Conservation (phyloP, 1,284 basidiomycete genomes). For the Fomitopsis schrenkii region DNA sequence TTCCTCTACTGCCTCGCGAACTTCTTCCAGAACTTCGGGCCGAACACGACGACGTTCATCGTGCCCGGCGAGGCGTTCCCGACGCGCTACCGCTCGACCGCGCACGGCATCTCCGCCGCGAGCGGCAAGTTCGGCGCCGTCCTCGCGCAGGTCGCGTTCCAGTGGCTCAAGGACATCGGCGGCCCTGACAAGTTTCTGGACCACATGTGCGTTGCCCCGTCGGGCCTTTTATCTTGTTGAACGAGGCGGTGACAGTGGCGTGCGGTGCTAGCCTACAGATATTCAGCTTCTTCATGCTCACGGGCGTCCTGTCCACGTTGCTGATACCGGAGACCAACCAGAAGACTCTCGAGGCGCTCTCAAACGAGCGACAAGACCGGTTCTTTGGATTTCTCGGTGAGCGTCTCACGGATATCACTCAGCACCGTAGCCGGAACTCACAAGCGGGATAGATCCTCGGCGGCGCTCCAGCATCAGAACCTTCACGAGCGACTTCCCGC, state of each 20-base stretch:
- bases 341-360: slow-evolving; percentile 65
- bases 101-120: slow-evolving; percentile 68
- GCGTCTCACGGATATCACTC: neutral
- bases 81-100: slow-evolving; percentile 71
- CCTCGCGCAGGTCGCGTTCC: slow-evolving; percentile 61
- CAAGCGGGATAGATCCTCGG: neutral
- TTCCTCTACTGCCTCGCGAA: slow-evolving; percentile 60
- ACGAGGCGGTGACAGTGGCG: neutral
- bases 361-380: slow-evolving; percentile 36
- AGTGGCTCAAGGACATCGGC: slow-evolving; percentile 42
- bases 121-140: slow-evolving; percentile 68
- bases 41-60: slow-evolving; percentile 73
- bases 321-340: slow-evolving; percentile 76
- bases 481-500: slow-evolving; percentile 1
- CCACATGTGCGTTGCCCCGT: slow-evolving; percentile 27
- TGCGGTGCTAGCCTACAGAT: slow-evolving; percentile 48
- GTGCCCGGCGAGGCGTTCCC: slow-evolving; percentile 75
- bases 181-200: slow-evolving; percentile 36
- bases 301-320: slow-evolving; percentile 73
- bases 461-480: neutral
- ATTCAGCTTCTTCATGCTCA: slow-evolving; percentile 79
- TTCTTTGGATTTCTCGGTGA: neutral
- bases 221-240: too few species aligned
- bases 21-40: slow-evolving; percentile 58
- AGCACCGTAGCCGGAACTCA: neutral